phyloP scores from a whole-genome alignment of 2,329 filamentous ascomycete species.

The Akanthomyces lecanii region DNA sequence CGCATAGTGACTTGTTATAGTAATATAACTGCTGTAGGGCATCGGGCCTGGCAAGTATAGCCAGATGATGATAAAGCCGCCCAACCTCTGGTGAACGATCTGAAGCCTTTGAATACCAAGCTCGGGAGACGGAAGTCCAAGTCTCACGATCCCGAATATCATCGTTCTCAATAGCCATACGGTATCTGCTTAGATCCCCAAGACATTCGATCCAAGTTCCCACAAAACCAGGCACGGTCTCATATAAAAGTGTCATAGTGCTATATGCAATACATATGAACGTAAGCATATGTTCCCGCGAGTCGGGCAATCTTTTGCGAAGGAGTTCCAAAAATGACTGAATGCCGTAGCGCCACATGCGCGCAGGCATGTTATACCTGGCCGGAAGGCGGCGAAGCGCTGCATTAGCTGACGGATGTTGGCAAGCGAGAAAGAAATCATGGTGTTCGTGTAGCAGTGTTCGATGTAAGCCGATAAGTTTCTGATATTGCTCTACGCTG shows the following conservation, averaged over 20 bases:
- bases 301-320: constrained; percentile 67
- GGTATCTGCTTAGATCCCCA: constrained; percentile 77
- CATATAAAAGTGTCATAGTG: constrained; percentile 82
- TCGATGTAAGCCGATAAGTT: constrained; percentile 74
- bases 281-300: constrained; percentile 81
- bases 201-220: constrained; percentile 94
- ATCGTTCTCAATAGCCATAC: constrained; percentile 87
- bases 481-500: constrained; percentile 69
- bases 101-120: constrained; percentile 82
- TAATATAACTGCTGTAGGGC: constrained; percentile 67
- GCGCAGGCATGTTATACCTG: constrained; percentile 85
- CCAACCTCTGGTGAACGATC: constrained; percentile 73
- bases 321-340: constrained; percentile 78
- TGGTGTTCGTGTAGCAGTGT: constrained; percentile 79
- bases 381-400: constrained; percentile 64
- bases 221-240: constrained; percentile 77
- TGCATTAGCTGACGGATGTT: constrained; percentile 73
- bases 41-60: constrained; percentile 69
- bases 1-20: constrained; percentile 67
- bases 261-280: constrained; percentile 89
- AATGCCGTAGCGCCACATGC: constrained; percentile 94
- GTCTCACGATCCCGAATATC: constrained; percentile 70
- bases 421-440: constrained; percentile 80
- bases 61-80: constrained; percentile 82
- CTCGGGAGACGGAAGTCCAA: constrained; percentile 74